Evolutionary conservation across 768 basidiomycete genomes (phyloP).

Genomic region (Nidularia pulvinata): DNA sequence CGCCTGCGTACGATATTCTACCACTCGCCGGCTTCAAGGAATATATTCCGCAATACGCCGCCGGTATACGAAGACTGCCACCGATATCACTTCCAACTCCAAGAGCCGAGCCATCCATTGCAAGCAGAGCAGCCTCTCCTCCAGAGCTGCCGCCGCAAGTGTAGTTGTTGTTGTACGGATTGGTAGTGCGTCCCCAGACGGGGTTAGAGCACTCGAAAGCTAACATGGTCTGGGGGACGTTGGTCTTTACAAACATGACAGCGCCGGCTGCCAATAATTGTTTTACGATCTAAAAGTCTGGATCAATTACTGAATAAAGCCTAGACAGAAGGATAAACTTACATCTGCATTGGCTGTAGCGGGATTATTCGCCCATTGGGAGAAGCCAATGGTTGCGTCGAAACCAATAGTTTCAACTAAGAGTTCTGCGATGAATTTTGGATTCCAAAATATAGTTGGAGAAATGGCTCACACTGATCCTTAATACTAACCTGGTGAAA

Average conservation of each 20-base stretch:
- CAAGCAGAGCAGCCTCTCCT: slow-evolving; percentile 80
- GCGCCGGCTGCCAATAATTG: slow-evolving; percentile 71
- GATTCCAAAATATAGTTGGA: neutral
- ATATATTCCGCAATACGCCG: slow-evolving; percentile 78
- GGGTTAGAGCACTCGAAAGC: slow-evolving; percentile 85
- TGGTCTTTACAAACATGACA: slow-evolving; percentile 86
- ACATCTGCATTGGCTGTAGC: slow-evolving; percentile 63
- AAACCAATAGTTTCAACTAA: slow-evolving; percentile 62
- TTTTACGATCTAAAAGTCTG: slow-evolving; percentile 43
- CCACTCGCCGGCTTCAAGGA: slow-evolving; percentile 69
- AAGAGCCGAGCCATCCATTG: slow-evolving; percentile 74
- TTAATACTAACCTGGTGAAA: slow-evolving; percentile 51
- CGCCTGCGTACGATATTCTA: slow-evolving; percentile 53
- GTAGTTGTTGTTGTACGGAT: slow-evolving; percentile 62
- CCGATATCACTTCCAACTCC: slow-evolving; percentile 88
- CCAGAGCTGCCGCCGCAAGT: slow-evolving; percentile 83
- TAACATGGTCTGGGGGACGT: slow-evolving; percentile 90
- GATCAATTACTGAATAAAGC: neutral
- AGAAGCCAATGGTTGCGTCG: slow-evolving; percentile 71
- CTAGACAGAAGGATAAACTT: slow-evolving; percentile 13
- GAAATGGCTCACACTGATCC: slow-evolving; percentile 54
- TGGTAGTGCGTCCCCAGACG: slow-evolving; percentile 70
- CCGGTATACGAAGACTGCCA: slow-evolving; percentile 81
- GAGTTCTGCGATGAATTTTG: slow-evolving; percentile 1
- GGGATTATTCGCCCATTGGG: slow-evolving; percentile 68